These are phyloP conservation scores for Xerocomellus intermedius DNA, from an alignment of 768 basidiomycete species.

Conservation along the genomic window DNA sequence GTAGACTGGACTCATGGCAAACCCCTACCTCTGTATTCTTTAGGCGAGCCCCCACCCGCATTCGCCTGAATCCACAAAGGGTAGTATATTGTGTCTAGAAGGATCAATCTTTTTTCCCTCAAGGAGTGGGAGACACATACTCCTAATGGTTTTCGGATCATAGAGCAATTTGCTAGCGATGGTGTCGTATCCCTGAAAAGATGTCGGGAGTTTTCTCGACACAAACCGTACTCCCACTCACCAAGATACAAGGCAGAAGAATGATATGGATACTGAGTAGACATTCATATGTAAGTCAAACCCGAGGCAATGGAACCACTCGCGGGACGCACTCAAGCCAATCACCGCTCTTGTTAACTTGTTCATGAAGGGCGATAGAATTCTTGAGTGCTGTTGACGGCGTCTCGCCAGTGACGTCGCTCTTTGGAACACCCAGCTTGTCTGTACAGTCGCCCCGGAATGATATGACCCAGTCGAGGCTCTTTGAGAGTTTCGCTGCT, in stretches of 20 bases:
- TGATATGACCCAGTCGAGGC: not conserved
- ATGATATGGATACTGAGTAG: not conserved
- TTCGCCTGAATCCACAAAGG: not conserved
- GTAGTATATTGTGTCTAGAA: not conserved
- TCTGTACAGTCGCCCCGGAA: not conserved
- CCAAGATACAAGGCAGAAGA: slow-evolving; percentile 7
- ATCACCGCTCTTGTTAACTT: not conserved
- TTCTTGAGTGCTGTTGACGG: not conserved
- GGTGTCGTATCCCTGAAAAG: not conserved
- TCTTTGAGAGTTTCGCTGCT: not conserved
- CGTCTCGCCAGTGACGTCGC: not conserved
- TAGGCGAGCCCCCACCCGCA: not conserved
- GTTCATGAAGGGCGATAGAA: not conserved
- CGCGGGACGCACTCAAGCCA: slow-evolving; percentile 3
- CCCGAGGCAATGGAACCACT: not conserved
- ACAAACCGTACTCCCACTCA: not conserved
- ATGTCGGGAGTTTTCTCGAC: not conserved
- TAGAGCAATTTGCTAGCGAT: not conserved
- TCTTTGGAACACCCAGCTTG: not conserved
- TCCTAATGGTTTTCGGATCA: slow-evolving; percentile 1
- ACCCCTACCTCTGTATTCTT: not conserved
- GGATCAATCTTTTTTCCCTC: not conserved
- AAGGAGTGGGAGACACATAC: not conserved
- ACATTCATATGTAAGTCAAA: not conserved
- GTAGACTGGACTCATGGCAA: not conserved